These are phyloP conservation scores for Grammothele lineata DNA, from an alignment of 768 basidiomycete genomes.

Conservation along the genomic window DNA sequence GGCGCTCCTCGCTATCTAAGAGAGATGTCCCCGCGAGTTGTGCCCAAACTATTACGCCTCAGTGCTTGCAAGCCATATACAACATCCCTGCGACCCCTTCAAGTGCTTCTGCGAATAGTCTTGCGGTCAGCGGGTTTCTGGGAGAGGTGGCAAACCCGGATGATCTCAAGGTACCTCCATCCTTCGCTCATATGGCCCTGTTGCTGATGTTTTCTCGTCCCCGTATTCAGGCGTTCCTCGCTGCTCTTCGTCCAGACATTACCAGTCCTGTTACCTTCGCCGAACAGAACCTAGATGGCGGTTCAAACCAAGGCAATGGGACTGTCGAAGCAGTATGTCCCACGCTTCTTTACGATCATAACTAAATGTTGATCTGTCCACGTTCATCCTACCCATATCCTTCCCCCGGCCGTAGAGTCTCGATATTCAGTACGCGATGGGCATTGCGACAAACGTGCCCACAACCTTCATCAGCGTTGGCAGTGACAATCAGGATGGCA, in stretches of 20 bases:
- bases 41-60: conserved; percentile 19
- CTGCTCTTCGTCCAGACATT: conserved; percentile 12
- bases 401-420: conserved; percentile 27
- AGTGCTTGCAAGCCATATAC: conserved; percentile 30
- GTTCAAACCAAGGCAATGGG: conserved; percentile 3
- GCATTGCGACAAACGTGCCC: conserved; percentile 28
- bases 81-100: conserved; percentile 20
- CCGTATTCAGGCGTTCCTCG: conserved; percentile 29
- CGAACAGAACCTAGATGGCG: conserved; percentile 6
- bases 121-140: conserved; percentile 9
- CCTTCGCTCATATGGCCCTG: too few species aligned
- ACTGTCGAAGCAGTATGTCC: conserved; percentile 5
- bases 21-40: conserved; percentile 15
- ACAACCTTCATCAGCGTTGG: conserved; percentile 29
- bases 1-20: conserved; percentile 2
- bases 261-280: conserved; percentile 3
- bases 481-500: conserved; percentile 18
- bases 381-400: conserved; percentile 19
- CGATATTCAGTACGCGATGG: conserved; percentile 32
- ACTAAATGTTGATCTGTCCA: background rate
- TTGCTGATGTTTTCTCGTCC: conserved; percentile 12
- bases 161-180: conserved; percentile 15
- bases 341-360: background rate
- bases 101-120: conserved; percentile 1
- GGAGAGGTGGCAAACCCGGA: conserved; percentile 2